A percentile compares a stretch with the other conserved stretches of the same genome.
phyloP scores from a whole-genome alignment of 139 green algal genomes.

The Coccomyxa sp. region DNA sequence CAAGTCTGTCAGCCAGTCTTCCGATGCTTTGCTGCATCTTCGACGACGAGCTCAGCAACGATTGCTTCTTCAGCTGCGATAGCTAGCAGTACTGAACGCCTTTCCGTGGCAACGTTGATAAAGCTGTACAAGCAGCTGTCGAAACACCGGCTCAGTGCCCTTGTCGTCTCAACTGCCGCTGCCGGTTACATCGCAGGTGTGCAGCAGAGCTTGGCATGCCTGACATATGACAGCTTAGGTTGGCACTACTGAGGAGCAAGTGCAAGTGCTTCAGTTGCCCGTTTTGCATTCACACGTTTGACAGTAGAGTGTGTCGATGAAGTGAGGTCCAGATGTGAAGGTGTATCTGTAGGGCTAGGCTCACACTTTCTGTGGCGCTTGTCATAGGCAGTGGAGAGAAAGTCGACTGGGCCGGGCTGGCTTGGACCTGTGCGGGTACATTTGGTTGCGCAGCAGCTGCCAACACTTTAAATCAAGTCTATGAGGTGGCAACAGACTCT shows the following conservation, averaged over 20 bases:
- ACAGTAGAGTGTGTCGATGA: too few relatives aligned
- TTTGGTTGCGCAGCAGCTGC: slow-evolving; percentile 76
- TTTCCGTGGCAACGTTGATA: slow-evolving; percentile 19
- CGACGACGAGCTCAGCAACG: too few relatives aligned
- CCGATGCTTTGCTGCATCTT: too few relatives aligned
- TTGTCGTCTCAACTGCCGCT: slow-evolving; percentile 86
- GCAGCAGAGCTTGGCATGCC: neutral
- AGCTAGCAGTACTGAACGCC: neutral
- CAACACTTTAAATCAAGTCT: slow-evolving; percentile 97
- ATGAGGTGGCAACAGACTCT: slow-evolving; percentile 77
- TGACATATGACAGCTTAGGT: too few relatives aligned
- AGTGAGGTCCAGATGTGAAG: too few relatives aligned
- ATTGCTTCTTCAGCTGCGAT: neutral
- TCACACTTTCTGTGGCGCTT: too few relatives aligned
- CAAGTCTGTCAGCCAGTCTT: too few relatives aligned
- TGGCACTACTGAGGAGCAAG: too few relatives aligned
- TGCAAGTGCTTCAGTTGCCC: too few relatives aligned
- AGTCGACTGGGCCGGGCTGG: slow-evolving; percentile 66
- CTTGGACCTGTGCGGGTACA: slow-evolving; percentile 85
- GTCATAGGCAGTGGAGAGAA: slow-evolving; percentile 53
- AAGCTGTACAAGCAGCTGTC: slow-evolving; percentile 80
- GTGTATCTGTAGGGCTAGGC: too few relatives aligned
- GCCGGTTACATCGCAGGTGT: slow-evolving; percentile 73
- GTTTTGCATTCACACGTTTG: too few relatives aligned
- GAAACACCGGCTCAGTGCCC: slow-evolving; percentile 78